Evolutionary conservation across 805 yeast species (phyloP).

Genomic region (Clavispora santaluciae): DNA sequence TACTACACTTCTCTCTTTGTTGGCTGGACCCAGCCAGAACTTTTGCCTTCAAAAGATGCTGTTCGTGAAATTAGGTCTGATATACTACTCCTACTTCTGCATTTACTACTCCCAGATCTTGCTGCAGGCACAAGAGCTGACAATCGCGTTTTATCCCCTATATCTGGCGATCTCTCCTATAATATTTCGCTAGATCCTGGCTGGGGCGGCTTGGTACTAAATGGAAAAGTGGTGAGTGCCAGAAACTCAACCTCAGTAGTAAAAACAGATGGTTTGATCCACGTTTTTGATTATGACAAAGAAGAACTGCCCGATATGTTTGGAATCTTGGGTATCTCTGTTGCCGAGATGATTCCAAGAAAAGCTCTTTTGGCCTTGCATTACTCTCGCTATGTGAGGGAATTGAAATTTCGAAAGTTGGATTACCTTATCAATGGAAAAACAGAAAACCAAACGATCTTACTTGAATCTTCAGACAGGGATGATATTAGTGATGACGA

Average conservation of each 20-base stretch:
- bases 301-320: conserved; percentile 16
- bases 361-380: conserved; percentile 38
- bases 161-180: conserved; percentile 12
- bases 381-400: conserved; percentile 63
- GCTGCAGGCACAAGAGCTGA: conserved; percentile 24
- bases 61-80: conserved; percentile 27
- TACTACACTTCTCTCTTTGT: conserved; percentile 28
- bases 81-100: conserved; percentile 21
- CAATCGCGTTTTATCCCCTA: background rate
- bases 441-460: conserved; percentile 52
- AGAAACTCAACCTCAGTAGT: conserved; percentile 15
- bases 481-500: conserved; percentile 26
- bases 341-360: conserved; percentile 27
- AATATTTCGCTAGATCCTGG: conserved; percentile 7
- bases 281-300: conserved; percentile 21
- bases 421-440: conserved; percentile 52
- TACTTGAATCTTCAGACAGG: conserved; percentile 41
- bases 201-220: conserved; percentile 15
- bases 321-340: conserved; percentile 15
- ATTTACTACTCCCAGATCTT: conserved; percentile 21
- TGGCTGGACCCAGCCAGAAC: conserved; percentile 11
- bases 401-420: conserved; percentile 57
- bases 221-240: conserved; percentile 13
- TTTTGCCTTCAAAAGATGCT: conserved; percentile 28
- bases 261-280: conserved; percentile 32